These are phyloP conservation scores for Cryptosporidium sp. DNA, from an alignment of 169 alveolate species.

Conservation along the genomic window DNA sequence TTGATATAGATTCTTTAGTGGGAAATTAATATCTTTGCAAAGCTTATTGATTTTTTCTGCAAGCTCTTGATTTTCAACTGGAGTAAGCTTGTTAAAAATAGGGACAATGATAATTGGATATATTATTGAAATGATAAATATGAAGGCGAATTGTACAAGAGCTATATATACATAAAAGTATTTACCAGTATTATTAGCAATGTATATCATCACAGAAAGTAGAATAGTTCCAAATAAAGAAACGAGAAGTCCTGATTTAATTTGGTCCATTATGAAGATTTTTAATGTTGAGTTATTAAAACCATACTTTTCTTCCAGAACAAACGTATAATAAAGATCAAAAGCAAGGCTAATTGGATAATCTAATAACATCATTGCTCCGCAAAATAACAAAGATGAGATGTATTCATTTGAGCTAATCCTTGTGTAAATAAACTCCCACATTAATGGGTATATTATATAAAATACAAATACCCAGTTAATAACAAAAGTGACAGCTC, in stretches of 20 bases:
- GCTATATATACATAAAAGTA: constrained; percentile 61
- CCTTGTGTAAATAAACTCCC: constrained; percentile 28
- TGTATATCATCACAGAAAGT: constrained; percentile 13
- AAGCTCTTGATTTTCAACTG: constrained; percentile 31
- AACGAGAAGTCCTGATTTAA: constrained; percentile 12
- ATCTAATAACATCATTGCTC: not conserved
- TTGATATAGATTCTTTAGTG: constrained; percentile 32
- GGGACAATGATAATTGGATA: constrained; percentile 56
- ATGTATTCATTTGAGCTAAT: constrained; percentile 53
- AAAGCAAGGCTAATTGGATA: constrained; percentile 42
- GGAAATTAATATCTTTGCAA: constrained; percentile 43
- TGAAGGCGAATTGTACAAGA: constrained; percentile 19
- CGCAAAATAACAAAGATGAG: constrained; percentile 47
- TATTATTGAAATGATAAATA: constrained; percentile 1
- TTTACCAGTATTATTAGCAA: constrained; percentile 59
- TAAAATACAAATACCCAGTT: constrained; percentile 28
- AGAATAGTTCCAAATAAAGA: constrained; percentile 10
- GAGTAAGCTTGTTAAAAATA: constrained; percentile 52
- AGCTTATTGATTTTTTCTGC: constrained; percentile 17
- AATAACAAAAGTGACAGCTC: constrained; percentile 30
- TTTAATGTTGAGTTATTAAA: constrained; percentile 36
- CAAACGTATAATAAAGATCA: constrained; percentile 52
- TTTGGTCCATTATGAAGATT: constrained; percentile 26
- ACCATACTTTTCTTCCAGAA: constrained; percentile 57
- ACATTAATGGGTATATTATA: constrained; percentile 28